Percentiles rank a stretch among this genome's conserved stretches.
phyloP scores from a whole-genome alignment of 139 green algal genomes.

The Eudorina sp. region DNA sequence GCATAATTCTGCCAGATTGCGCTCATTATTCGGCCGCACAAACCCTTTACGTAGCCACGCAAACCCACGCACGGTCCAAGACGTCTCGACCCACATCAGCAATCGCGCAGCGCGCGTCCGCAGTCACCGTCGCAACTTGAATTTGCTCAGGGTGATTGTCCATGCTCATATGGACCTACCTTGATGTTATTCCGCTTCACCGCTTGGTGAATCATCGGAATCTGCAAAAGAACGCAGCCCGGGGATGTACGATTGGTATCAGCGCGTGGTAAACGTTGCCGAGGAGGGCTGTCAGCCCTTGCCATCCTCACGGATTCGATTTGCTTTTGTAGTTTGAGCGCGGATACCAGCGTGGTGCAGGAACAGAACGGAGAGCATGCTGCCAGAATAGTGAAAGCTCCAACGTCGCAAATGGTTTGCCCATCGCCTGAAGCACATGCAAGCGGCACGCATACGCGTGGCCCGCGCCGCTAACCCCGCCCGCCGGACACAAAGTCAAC shows the following conservation, averaged over 20 bases:
- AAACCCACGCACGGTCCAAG: background rate
- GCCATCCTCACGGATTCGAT: background rate
- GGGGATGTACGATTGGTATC: too few relatives aligned
- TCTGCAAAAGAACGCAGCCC: background rate
- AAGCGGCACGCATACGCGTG: background rate
- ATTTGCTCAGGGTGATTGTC: background rate
- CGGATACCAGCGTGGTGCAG: background rate
- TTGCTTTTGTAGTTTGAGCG: background rate
- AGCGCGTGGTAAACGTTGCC: too few relatives aligned
- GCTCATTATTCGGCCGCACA: background rate
- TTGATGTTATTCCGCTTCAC: slow-evolving; percentile 24
- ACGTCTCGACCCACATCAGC: background rate
- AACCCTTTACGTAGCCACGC: background rate
- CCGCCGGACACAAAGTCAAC: too few relatives aligned
- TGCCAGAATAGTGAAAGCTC: background rate
- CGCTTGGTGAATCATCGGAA: background rate
- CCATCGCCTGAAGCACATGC: background rate
- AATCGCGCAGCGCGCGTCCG: background rate
- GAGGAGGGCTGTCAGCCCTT: too few relatives aligned
- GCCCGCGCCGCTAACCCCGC: background rate
- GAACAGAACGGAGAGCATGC: too few relatives aligned
- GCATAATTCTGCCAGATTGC: background rate
- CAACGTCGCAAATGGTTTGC: background rate
- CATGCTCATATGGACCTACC: background rate
- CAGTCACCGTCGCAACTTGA: background rate